phyloP scores from a whole-genome alignment of 2,329 filamentous ascomycete species.

The Sporothrix dimorphospora region DNA sequence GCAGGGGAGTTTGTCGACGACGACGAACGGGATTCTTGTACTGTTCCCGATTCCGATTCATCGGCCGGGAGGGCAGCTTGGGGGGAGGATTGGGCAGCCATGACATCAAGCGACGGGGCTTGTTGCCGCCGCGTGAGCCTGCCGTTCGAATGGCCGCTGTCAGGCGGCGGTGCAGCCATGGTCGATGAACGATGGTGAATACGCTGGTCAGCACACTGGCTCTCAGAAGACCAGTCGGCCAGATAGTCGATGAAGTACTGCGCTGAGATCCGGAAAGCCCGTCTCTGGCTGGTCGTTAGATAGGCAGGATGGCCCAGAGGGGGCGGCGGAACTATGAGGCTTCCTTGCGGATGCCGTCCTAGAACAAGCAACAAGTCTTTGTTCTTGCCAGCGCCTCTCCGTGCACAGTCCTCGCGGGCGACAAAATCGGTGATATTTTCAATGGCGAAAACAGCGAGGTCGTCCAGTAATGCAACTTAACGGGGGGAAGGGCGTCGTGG shows the following conservation, averaged over 20 bases:
- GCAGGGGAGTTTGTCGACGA: constrained; percentile 76
- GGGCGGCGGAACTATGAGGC: not conserved
- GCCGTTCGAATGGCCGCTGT: not conserved
- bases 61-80: constrained; percentile 35
- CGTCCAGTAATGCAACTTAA: not conserved
- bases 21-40: constrained; percentile 59
- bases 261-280: not conserved
- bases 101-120: constrained; percentile 35
- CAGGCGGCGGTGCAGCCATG: constrained; percentile 28
- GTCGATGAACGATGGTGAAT: not conserved
- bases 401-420: not conserved
- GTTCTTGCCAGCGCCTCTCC: not conserved
- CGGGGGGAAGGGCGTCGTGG: not conserved
- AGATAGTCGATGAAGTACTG: not conserved
- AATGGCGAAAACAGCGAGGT: too few relatives aligned
- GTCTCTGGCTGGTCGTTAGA: not conserved
- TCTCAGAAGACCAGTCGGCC: not conserved
- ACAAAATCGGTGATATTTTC: not conserved
- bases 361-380: not conserved
- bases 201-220: not conserved
- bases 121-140: constrained; percentile 26
- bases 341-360: not conserved
- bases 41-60: constrained; percentile 40
- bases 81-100: constrained; percentile 33
- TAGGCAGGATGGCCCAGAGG: not conserved